These are phyloP conservation scores for Malassezia pachydermatis DNA, from an alignment of 1,284 basidiomycete genomes.

Conservation along the genomic window DNA sequence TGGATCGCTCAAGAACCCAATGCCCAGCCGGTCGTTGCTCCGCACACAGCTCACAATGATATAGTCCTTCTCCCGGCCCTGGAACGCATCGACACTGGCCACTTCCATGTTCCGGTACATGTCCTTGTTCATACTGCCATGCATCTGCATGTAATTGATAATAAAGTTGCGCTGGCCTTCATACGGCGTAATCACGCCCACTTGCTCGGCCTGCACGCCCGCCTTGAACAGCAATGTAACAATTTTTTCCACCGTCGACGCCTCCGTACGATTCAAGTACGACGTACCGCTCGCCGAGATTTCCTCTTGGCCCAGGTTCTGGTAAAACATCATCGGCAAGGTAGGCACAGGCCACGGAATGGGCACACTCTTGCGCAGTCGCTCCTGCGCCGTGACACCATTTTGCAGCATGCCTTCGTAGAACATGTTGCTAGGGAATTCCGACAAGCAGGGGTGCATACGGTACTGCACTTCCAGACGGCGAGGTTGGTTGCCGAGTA, in stretches of 20 bases:
- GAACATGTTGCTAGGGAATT: slow-evolving; percentile 99
- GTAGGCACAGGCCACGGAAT: slow-evolving; percentile 98
- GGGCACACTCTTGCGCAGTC: slow-evolving; percentile 90
- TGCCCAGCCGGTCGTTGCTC: slow-evolving; percentile 98
- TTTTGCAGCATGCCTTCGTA: slow-evolving; percentile 98
- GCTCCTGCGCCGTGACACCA: slow-evolving; percentile 95
- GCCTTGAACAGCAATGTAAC: slow-evolving; percentile 99
- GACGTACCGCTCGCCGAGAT: slow-evolving; percentile 97
- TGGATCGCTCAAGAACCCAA: slow-evolving; percentile 97
- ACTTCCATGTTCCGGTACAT: slow-evolving; percentile 99
- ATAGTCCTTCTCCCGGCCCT: slow-evolving; percentile 98
- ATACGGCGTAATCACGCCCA: slow-evolving; percentile 97
- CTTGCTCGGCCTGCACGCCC: slow-evolving; percentile 84
- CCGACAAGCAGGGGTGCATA: slow-evolving; percentile 98
- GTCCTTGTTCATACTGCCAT: slow-evolving; percentile 94
- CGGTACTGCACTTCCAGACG: slow-evolving; percentile 98
- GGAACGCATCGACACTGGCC: slow-evolving; percentile 97
- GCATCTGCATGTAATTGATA: slow-evolving; percentile 98
- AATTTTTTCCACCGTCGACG: slow-evolving; percentile 98
- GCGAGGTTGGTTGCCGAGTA: slow-evolving; percentile 89
- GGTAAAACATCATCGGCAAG: slow-evolving; percentile 99
- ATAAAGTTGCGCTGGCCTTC: slow-evolving; percentile 98
- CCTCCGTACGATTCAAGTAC: slow-evolving; percentile 96
- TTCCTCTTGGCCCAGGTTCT: slow-evolving; percentile 96
- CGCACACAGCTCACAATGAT: slow-evolving; percentile 98